These are phyloP conservation scores for Colletotrichum sp. DNA, from an alignment of 2,329 filamentous ascomycete species.

Conservation along the genomic window DNA sequence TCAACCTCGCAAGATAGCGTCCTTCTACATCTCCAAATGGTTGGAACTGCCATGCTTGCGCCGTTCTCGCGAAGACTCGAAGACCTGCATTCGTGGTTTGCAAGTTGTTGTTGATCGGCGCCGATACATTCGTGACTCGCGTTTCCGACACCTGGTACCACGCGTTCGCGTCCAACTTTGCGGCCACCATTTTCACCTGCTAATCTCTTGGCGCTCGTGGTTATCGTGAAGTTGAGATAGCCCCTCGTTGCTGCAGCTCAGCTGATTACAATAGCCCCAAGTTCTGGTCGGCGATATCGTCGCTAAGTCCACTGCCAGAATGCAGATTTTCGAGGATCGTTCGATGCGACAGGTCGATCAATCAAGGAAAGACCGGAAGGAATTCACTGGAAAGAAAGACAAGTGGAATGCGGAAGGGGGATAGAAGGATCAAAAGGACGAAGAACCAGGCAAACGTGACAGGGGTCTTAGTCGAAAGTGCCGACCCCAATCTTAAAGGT, in stretches of 20 bases:
- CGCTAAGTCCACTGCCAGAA: not conserved
- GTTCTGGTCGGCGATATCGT: not conserved
- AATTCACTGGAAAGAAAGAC: not conserved
- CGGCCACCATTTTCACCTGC: conserved; percentile 20
- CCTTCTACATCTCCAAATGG: conserved; percentile 27
- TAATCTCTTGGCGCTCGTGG: not conserved
- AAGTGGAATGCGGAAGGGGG: not conserved
- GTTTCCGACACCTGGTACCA: conserved; percentile 40
- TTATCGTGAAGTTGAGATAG: not conserved
- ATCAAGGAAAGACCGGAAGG: not conserved
- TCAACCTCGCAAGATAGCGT: conserved; percentile 36
- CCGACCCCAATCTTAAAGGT: not conserved
- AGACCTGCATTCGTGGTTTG: conserved; percentile 22
- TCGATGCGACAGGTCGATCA: not conserved
- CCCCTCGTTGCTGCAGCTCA: not conserved
- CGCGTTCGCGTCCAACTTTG: conserved; percentile 35
- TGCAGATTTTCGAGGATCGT: not conserved
- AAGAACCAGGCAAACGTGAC: not conserved
- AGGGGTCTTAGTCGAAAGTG: not conserved
- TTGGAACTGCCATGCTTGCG: conserved; percentile 33
- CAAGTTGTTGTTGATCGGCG: conserved; percentile 14
- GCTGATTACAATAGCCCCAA: fast-evolving
- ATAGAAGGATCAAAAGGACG: not conserved
- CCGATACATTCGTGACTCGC: conserved; percentile 33
- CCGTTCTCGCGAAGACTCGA: conserved; percentile 22